phyloP scores from a whole-genome alignment of 2,329 filamentous ascomycete species.

The Arthrobotrys sinensis region DNA sequence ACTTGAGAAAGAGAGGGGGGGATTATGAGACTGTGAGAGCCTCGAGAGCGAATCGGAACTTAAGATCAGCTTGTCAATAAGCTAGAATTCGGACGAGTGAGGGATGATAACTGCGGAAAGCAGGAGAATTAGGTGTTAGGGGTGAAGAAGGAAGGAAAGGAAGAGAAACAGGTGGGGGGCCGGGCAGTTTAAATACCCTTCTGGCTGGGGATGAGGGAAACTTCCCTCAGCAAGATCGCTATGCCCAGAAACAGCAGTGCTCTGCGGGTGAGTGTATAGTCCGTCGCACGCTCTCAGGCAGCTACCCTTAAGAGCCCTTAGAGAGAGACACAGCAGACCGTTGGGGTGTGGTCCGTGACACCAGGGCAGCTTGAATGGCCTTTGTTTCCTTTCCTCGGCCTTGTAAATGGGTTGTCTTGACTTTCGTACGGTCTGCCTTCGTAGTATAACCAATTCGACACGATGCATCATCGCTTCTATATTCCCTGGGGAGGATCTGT shows the following conservation, averaged over 20 bases:
- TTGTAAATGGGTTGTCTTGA: too few species aligned
- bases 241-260: not conserved
- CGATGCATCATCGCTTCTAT: too few species aligned
- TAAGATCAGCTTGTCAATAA: not conserved
- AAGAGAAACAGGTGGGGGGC: not conserved
- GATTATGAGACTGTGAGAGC: conserved; percentile 8
- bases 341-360: not conserved
- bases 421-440: too few species aligned
- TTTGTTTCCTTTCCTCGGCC: too few species aligned
- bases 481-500: too few species aligned
- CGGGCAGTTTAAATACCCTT: conserved; percentile 5
- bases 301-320: not conserved
- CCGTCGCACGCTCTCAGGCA: not conserved
- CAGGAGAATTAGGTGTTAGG: not conserved
- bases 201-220: not conserved
- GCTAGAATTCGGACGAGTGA: conserved; percentile 10
- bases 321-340: not conserved
- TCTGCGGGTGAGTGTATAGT: not conserved
- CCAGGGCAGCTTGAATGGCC: not conserved
- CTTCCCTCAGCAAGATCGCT: conserved; percentile 2
- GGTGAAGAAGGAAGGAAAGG: conserved; percentile 18
- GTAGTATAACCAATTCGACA: too few species aligned
- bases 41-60: conserved; percentile 10
- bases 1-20: conserved; percentile 7
- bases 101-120: not conserved